Evolutionary conservation across 192 early-diverging fungal genomes (phyloP).

Genomic region (Geranomyces michiganensis): DNA sequence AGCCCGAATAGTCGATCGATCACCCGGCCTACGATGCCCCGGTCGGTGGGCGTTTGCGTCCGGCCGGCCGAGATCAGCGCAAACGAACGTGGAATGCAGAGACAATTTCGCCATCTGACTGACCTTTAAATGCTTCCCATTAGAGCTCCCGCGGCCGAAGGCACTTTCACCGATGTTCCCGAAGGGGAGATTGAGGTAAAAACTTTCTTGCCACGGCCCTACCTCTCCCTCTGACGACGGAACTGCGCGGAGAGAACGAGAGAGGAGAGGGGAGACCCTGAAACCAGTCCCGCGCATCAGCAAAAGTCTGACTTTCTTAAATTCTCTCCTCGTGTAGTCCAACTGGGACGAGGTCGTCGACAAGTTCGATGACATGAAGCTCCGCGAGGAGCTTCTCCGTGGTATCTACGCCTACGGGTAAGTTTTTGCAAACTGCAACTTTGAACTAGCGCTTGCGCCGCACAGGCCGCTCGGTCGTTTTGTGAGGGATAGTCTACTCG

Average conservation of each 20-base stretch:
- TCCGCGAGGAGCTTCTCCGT: slow-evolving; percentile 87
- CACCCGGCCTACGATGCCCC: no score
- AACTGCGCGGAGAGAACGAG: not conserved
- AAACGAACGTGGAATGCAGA: no score
- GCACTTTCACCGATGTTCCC: slow-evolving; percentile 37
- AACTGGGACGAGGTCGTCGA: slow-evolving; percentile 95
- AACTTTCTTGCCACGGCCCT: no score
- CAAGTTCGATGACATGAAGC: slow-evolving; percentile 95
- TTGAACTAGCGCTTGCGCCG: no score
- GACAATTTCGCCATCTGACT: no score
- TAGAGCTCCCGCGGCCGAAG: slow-evolving; percentile 25
- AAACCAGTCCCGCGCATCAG: no score
- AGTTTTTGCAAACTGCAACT: slow-evolving; percentile 27
- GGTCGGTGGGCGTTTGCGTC: no score
- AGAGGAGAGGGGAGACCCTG: not conserved
- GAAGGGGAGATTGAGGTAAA: slow-evolving; percentile 49
- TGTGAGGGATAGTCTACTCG: no score
- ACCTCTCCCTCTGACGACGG: not conserved
- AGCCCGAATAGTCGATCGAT: no score
- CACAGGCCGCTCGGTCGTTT: no score
- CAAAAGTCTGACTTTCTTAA: not conserved
- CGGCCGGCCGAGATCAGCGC: no score
- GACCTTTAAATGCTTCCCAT: no score
- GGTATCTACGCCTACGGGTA: slow-evolving; percentile 98
- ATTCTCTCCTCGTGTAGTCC: slow-evolving; percentile 60